phyloP scores from a whole-genome alignment of 2,329 filamentous ascomycete genomes.

The Pseudocercospora fijiensis region DNA sequence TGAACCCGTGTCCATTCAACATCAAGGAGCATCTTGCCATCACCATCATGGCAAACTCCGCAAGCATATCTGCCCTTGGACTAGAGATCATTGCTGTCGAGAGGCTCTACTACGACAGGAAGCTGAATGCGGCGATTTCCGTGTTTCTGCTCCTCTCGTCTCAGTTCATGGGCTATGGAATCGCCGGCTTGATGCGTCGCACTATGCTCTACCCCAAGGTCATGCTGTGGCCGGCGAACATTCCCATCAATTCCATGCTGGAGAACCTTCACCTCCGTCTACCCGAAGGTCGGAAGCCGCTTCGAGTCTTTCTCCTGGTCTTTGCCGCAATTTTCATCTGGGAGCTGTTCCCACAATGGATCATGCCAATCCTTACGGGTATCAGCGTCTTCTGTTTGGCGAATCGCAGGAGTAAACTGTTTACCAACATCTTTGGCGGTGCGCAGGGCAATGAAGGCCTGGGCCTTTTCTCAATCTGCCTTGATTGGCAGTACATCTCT shows the following conservation, averaged over 20 bases:
- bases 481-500: constrained; percentile 50
- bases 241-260: constrained; percentile 42
- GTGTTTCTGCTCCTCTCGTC: constrained; percentile 51
- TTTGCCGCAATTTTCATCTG: constrained; percentile 47
- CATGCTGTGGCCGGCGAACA: constrained; percentile 48
- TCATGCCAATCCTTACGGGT: constrained; percentile 46
- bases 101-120: constrained; percentile 47
- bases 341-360: constrained; percentile 52
- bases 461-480: constrained; percentile 43
- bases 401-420: constrained; percentile 43
- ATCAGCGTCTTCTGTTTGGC: constrained; percentile 50
- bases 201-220: constrained; percentile 51
- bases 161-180: constrained; percentile 52
- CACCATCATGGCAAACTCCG: constrained; percentile 63
- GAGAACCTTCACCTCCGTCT: constrained; percentile 41
- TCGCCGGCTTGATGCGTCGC: constrained; percentile 50
- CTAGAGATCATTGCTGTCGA: constrained; percentile 12
- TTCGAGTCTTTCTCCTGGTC: constrained; percentile 45
- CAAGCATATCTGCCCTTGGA: constrained; percentile 1
- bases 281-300: constrained; percentile 31
- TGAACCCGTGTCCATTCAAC: constrained; percentile 60
- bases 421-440: constrained; percentile 55
- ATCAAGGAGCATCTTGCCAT: constrained; percentile 63
- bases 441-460: constrained; percentile 48
- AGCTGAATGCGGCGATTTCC: constrained; percentile 42